Evolutionary conservation across 2,329 filamentous ascomycete species (phyloP).

Genomic region (Hypoxylon sp.): DNA sequence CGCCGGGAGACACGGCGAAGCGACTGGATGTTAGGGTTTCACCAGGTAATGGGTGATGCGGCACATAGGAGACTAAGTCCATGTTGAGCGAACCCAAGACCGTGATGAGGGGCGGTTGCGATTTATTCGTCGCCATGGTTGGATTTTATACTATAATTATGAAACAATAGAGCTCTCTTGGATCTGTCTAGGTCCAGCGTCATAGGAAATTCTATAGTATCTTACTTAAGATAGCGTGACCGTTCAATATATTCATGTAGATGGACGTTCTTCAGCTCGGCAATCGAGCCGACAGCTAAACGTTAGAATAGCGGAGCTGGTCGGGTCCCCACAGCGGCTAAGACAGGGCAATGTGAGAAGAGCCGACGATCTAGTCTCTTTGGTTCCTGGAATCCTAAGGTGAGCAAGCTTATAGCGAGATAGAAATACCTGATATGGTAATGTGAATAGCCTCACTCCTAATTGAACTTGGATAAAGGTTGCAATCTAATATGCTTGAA

Average conservation of each 20-base stretch:
- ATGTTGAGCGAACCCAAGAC: constrained; percentile 95
- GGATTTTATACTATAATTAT: too few species aligned
- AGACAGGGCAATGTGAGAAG: neutral
- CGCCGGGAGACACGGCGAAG: constrained; percentile 86
- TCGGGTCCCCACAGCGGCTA: constrained; percentile 38
- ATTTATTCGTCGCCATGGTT: constrained; percentile 39
- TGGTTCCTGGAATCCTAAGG: neutral
- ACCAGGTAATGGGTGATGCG: constrained; percentile 85
- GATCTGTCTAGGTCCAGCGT: neutral
- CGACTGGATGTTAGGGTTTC: constrained; percentile 87
- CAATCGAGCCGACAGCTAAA: constrained; percentile 36
- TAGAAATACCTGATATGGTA: neutral
- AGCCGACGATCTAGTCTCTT: neutral
- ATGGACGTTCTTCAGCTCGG: constrained; percentile 17
- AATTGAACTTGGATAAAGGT: neutral
- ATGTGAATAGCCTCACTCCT: neutral
- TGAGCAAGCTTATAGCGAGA: neutral
- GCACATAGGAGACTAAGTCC: constrained; percentile 90
- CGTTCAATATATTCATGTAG: constrained; percentile 8
- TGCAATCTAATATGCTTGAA: neutral
- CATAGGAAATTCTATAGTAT: neutral
- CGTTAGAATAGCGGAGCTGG: constrained; percentile 46
- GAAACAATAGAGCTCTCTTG: neutral
- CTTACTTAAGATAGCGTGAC: neutral
- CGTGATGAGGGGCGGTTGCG: constrained; percentile 73